Base-by-base conservation (phyloP, 2,329 filamentous ascomycete genomes). In the Arthroderma sp. region DNA sequence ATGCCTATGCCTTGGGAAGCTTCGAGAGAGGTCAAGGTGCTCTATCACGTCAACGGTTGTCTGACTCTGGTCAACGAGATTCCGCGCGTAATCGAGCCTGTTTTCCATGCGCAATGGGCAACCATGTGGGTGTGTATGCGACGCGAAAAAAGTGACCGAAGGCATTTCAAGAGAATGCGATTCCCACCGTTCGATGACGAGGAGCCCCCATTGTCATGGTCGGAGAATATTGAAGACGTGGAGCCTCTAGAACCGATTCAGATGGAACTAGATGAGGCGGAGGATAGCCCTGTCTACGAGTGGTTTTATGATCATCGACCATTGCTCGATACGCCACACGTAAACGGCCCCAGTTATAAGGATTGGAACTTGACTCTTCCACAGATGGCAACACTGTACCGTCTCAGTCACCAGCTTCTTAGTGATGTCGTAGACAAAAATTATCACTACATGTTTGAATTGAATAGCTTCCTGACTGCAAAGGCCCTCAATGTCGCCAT, bases 1-100 rank as follows among this genome's bases (percentile, higher is more conserved):
- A 98, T 98, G 91, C 91, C 91, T 3, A 98, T 98, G 91, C 91
- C 91, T 0, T 98, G 91, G 91, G 91, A 98, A 68, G 91, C 87
- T 46, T 80, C 86, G 28, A 79, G 88, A 51, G 91, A 98, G 59
- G 93, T 98, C 50, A 96, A 96, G 68, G 91, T 98, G 29, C 73
- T 98, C 8, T 98, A 98, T 64, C 91, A 98, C 60, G 88, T 96
- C 57, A 98, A 98, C 58, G 91, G 91, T 29, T 98, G 93, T 59
- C 66, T 98, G 66, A 98, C 91, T 1, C 69, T 98, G 45, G 93
- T 98, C 57, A 98, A 98, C 63, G 91, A 98, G 69, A 86, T 82
- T 5, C 91, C 93, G 9, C 78, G 93, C 56, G 93, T 98, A 45
- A 96, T 98, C 57, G 91, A 96, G 61, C 91, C 91, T 0, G 85